Evolutionary conservation across 345 rosid genomes (phyloP), one percentile per base, ranked within the genome.

Genomic region (Eucalyptus victrix): DNA sequence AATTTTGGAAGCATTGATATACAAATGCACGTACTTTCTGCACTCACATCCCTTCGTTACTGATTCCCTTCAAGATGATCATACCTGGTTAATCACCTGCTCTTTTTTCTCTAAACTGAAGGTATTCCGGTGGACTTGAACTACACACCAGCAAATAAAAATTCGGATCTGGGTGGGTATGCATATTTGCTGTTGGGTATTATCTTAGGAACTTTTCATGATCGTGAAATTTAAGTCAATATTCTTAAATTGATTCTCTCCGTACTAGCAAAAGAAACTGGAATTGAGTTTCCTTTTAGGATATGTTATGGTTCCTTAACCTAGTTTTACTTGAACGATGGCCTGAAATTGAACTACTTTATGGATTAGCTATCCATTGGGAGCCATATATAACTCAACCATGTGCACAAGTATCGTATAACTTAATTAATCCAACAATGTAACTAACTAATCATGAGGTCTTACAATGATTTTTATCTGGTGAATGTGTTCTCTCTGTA

Each of bases 401-500:
- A 4, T 0, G 50, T 49, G 16, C 16, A 49, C 0, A 13, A 49
- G 16, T 49, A 13, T 49, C 1, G 6, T 0, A 49, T 13, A 13
- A 49, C 50, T 49, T 4, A 13, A 49, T 49, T 49, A 2, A 49
- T 13, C 6, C 0, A 0, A 13, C 50, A 49, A 49, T 13, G 49
- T 49, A 4, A 4, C 49, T 1, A 49, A 49, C 50, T 4, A 13
- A 49, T 49, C 2, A 13, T 2, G 6, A 49, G 50, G 16, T 49
- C 16, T 49, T 49, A 49, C 1, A 13, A 0, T 49, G 50, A 49
- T 49, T 49, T 49, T 1, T 0, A 49, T 49, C 0, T 13, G 0
- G 50, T 49, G 50, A 49, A 0, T 5, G 16, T 0, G 0, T 49
- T 49, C 0, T 49, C 6, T 49, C 0, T 49, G 0, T 2, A 49